Conservation (phyloP, 164 flowering plant species). For the Cinnamomum micranthum region DNA sequence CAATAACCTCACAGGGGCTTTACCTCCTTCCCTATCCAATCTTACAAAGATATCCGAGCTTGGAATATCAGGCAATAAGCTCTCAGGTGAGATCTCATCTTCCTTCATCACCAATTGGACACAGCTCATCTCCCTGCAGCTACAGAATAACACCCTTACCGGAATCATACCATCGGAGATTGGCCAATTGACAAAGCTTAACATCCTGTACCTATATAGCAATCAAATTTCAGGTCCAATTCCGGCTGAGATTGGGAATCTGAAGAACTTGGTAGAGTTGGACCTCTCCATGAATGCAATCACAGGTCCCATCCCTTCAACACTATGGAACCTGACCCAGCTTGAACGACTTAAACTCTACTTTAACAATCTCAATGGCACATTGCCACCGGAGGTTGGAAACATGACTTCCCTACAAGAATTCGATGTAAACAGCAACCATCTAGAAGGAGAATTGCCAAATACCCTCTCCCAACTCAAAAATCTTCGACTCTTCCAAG, state of each 20-base stretch:
- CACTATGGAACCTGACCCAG: constrained; percentile 31
- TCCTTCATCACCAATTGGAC: constrained; percentile 27
- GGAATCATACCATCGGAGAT: constrained; percentile 28
- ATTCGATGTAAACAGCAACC: constrained; percentile 28
- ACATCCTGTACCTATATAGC: constrained; percentile 1
- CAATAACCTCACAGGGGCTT: constrained; percentile 16
- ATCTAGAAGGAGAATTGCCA: constrained; percentile 38
- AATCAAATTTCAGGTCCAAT: constrained; percentile 23
- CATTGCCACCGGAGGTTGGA: constrained; percentile 33
- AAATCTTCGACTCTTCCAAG: constrained; percentile 21
- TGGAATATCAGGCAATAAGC: constrained; percentile 13
- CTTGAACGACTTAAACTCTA: constrained; percentile 22
- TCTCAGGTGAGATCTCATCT: constrained; percentile 24
- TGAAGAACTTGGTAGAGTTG: constrained; percentile 14
- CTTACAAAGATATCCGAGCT: constrained; percentile 13
- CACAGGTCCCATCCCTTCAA: constrained; percentile 52
- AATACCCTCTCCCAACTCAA: constrained; percentile 25
- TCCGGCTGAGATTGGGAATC: constrained; percentile 31
- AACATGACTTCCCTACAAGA: constrained; percentile 14
- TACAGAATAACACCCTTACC: constrained; percentile 9
- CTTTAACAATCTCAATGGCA: constrained; percentile 34
- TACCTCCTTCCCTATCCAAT: constrained; percentile 19
- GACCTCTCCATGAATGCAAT: constrained; percentile 55
- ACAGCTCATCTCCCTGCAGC: constrained; percentile 21
- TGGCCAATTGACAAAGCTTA: constrained; percentile 11